Percentiles rank a stretch among this genome's conserved stretches.
These are phyloP conservation scores for Saxophila tyrrhenica DNA, from an alignment of 495 filamentous ascomycete genomes.

Conservation along the genomic window DNA sequence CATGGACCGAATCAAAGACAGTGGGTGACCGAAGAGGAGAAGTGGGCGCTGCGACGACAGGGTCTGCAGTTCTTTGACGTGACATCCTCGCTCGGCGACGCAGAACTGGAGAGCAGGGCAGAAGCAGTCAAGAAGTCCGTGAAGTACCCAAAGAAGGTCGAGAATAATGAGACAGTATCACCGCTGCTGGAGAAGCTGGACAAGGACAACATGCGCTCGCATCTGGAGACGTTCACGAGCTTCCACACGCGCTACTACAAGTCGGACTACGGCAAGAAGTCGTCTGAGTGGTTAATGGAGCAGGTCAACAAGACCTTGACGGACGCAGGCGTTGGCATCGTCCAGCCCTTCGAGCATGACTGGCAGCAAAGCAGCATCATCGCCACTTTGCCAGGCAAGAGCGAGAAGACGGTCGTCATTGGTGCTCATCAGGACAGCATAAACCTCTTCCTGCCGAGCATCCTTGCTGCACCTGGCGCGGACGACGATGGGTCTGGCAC, in stretches of 20 bases:
- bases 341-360: conserved; percentile 62
- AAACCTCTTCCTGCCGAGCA: conserved; percentile 76
- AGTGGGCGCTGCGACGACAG: conserved; percentile 82
- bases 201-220: conserved; percentile 64
- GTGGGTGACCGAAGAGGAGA: conserved; percentile 90
- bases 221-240: conserved; percentile 65
- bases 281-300: conserved; percentile 74
- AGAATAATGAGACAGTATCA: conserved; percentile 52
- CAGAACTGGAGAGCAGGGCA: conserved; percentile 13
- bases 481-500: conserved; percentile 70
- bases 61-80: conserved; percentile 79
- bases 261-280: conserved; percentile 73
- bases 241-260: conserved; percentile 89
- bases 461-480: conserved; percentile 65
- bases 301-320: conserved; percentile 63
- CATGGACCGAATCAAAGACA: conserved; percentile 68
- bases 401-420: conserved; percentile 69
- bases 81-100: conserved; percentile 53
- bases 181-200: conserved; percentile 56
- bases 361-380: conserved; percentile 92
- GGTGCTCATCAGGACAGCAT: conserved; percentile 76
- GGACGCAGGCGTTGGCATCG: conserved; percentile 59
- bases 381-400: conserved; percentile 80
- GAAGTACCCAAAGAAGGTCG: conserved; percentile 56
- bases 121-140: conserved; percentile 32